Base-by-base conservation (phyloP, 805 yeast genomes). In the Metschnikowia koreensis region DNA sequence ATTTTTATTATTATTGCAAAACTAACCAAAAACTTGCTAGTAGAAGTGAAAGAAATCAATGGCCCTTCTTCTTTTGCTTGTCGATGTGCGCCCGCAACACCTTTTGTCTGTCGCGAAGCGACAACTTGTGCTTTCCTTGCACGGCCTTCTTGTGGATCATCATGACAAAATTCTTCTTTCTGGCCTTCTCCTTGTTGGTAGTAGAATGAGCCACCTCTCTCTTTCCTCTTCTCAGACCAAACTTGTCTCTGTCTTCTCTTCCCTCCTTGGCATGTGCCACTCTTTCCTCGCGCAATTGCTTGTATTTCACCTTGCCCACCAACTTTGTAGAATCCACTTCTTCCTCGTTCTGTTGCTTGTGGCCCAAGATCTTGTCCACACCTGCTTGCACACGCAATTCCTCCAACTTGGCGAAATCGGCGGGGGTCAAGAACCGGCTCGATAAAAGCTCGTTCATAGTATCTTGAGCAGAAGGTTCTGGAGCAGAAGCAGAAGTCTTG, bases 101-200 rank as follows among this genome's bases (percentile, higher is more conserved):
- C 68, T 84, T 88, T 69, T 92, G 97, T 69, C 90, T 85, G 68
- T 94, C 98, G 62, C 97, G 80, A 62, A 94, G 76, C 51, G 97
- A 89, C 80, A 87, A 77, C 73, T 86, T 88, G 57, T 87, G 92
- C 71, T 94, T 94, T 57, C 98, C 98, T 70, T 89, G 96, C 38
- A 94, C 98, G 46, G 89, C 84, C 63, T 83, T 83, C 75, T 93
- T 94, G 72, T 94, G 99, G 61, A 94, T 89, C 93, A 89, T 89
- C 99, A 94, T 94, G 67, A 94, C 93, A 66, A 91, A 94, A 73
- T 94, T 94, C 97, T 94, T 94, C 90, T 90, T 90, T 70, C 98
- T 82, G 26, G 91, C 96, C 82, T 94, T 94, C 73, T 96, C 97
- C 71, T 83, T 84, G 70, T 94, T 94, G 2, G 99, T 94, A 10